A percentile compares a stretch with the other conserved stretches of the same genome.
Conservation (phyloP, 2,329 filamentous ascomycete genomes). For the Fusarium sarcochroum region DNA sequence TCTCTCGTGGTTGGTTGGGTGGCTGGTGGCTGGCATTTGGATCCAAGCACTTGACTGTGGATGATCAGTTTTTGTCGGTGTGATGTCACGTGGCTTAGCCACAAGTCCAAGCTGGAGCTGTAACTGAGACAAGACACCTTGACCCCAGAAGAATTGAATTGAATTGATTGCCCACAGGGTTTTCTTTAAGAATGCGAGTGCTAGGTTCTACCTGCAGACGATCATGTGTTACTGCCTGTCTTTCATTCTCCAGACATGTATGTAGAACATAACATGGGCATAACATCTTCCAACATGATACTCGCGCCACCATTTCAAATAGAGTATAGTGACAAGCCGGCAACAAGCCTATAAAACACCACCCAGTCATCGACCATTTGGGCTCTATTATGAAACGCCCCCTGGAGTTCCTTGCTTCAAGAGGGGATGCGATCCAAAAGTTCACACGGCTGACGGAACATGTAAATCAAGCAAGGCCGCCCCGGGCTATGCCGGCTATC, state of each 20-base stretch:
- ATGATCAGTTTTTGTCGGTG: constrained; percentile 46
- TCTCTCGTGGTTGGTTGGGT: constrained; percentile 25
- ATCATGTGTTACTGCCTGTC: constrained; percentile 1
- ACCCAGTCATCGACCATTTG: not conserved
- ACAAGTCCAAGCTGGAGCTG: constrained; percentile 6
- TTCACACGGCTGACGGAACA: constrained; percentile 14
- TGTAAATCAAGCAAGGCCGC: constrained; percentile 31
- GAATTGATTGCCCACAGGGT: constrained; percentile 1
- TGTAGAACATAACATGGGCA: constrained; percentile 13
- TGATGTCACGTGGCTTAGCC: constrained; percentile 48
- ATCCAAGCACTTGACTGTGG: constrained; percentile 22
- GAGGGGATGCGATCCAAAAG: not conserved
- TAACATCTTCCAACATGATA: constrained; percentile 4
- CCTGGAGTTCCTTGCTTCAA: not conserved
- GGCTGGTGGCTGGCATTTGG: constrained; percentile 42
- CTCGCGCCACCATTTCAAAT: not conserved
- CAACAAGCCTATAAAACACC: not conserved
- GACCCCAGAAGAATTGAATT: not conserved
- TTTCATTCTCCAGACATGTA: not conserved
- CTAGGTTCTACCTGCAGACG: constrained; percentile 12
- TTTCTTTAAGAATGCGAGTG: not conserved
- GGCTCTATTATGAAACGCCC: constrained; percentile 6
- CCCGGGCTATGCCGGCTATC: constrained; percentile 27
- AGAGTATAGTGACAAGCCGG: not conserved
- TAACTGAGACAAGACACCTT: constrained; percentile 18